Conservation (phyloP, 371 early-diverging fungal species). For the Funneliformis caledonium region DNA sequence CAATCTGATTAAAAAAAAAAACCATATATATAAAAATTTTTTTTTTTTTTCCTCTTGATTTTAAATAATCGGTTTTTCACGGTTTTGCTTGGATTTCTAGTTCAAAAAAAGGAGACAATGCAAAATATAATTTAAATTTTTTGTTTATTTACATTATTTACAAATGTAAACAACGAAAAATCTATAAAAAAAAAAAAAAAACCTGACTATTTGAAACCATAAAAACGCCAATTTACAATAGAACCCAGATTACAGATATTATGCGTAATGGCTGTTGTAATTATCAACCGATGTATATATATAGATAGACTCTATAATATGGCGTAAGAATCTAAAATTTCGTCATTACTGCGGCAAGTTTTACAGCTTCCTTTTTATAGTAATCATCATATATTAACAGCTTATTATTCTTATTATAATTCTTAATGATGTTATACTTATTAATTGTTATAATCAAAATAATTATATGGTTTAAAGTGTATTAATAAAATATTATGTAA, state of each 20-base stretch:
- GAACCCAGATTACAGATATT: not conserved
- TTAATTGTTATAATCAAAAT: too few species aligned
- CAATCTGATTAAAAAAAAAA: not conserved
- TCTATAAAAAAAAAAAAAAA: not conserved
- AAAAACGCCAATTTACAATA: not conserved
- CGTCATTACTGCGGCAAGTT: too few species aligned
- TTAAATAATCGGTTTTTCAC: not conserved
- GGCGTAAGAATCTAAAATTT: too few species aligned
- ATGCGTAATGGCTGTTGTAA: not conserved
- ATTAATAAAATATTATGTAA: too few species aligned
- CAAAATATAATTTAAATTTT: not conserved
- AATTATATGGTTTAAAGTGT: too few species aligned
- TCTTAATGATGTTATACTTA: too few species aligned
- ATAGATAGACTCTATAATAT: too few species aligned
- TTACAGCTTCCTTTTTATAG: too few species aligned
- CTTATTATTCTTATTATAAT: too few species aligned
- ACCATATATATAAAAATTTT: not conserved
- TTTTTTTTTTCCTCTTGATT: too few species aligned
- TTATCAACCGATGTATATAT: too few species aligned
- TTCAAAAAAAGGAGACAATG: constrained; percentile 1
- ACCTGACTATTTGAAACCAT: not conserved
- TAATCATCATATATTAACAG: too few species aligned
- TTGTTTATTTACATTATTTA: not conserved
- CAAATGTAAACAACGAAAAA: not conserved
- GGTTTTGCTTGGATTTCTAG: not conserved